Conservation (phyloP, 2,329 filamentous ascomycete genomes). For the Aspergillus eucalypticola region DNA sequence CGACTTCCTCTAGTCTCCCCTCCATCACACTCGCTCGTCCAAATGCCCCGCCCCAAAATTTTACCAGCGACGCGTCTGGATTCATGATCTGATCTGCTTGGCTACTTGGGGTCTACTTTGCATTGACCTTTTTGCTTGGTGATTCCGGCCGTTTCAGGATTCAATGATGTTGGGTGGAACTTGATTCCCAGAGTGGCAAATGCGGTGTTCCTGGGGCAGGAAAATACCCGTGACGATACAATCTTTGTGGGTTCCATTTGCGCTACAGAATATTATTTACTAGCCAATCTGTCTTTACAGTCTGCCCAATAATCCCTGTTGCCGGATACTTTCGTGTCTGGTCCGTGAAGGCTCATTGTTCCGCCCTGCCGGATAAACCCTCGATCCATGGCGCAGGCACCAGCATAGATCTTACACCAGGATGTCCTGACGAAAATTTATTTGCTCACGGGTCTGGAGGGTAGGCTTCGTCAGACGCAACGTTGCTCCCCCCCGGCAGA, state of each 20-base stretch:
- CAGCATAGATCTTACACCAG: conserved; percentile 4
- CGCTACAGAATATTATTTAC: neutral
- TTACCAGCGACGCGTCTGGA: neutral
- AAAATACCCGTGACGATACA: neutral
- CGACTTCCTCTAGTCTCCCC: conserved; percentile 10
- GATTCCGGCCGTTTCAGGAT: neutral
- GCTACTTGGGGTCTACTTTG: neutral
- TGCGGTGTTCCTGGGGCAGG: neutral
- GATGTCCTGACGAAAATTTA: neutral
- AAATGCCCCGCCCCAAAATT: neutral
- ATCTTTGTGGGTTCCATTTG: neutral
- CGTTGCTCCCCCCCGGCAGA: conserved; percentile 9
- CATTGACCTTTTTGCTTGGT: neutral
- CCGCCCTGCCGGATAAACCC: conserved; percentile 9
- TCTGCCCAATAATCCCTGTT: neutral
- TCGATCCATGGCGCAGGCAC: conserved; percentile 5
- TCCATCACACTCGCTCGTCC: conserved; percentile 6
- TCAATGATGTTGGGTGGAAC: conserved; percentile 5
- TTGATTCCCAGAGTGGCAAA: neutral
- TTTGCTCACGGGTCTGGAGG: neutral
- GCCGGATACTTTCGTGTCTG: neutral
- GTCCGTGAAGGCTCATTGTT: conserved; percentile 1
- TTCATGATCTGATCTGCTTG: neutral
- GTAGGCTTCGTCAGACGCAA: conserved; percentile 11
- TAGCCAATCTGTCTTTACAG: neutral